Evolutionary conservation across 257 asterid genomes (phyloP), one percentile per base, ranked within the genome.

Genomic region (Scutellaria minor): DNA sequence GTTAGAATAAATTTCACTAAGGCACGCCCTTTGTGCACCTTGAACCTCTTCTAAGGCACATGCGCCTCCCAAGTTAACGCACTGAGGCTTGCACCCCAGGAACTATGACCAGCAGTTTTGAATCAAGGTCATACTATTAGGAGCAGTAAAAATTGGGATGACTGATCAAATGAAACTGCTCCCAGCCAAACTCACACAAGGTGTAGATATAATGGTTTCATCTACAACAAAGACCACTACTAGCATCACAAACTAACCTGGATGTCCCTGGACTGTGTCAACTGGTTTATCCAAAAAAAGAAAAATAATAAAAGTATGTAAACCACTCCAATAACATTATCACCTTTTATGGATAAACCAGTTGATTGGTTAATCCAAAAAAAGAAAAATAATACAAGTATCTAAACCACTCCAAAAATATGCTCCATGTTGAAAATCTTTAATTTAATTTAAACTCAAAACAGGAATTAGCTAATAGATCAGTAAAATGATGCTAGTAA

Each of bases 91-190:
- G 35, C 0, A 3, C 35, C 35, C 3, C 4, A 31, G 37, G 37
- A 31, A 31, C 37, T 31, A 31, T 3, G 37, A 31, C 37, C 3
- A 31, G 37, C 37, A 31, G 37, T 56, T 24, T 37, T 14, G 45
- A 57, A 20, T 40, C 54, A 41, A 41, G 51, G 51, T 31, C 51
- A 10, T 51, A 51, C 9, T 59, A 48, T 41, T 58, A 41, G 11
- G 18, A 70, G 39, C 39, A 71, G 73, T 47, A 41, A 12, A 78
- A 68, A 45, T 6, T 48, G 52, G 66, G 41, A 60, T 45, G 18
- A 46, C 22, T 44, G 5, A 31, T 31, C 37, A 31, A 46, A 62
- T 76, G 54, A 37, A 18, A 69, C 44, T 10, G 40, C 20, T 15
- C 13, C 45, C 77, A 6, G 24, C 52, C 61, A 51, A 55, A 55